Evolutionary conservation across 345 rosid species (phyloP).

Genomic region (Orychophragmus violaceus): DNA sequence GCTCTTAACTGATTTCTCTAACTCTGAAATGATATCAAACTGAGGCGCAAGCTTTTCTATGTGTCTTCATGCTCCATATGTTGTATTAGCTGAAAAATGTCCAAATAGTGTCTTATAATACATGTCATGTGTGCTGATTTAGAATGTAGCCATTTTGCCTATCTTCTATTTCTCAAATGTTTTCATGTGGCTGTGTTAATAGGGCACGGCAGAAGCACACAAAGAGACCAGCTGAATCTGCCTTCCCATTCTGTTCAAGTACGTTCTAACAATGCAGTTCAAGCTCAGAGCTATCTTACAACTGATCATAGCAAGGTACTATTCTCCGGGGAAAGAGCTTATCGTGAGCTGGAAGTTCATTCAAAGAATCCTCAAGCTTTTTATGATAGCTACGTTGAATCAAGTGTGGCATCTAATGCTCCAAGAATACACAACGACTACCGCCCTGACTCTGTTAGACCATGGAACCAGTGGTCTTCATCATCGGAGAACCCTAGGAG

Average conservation of each 20-base stretch:
- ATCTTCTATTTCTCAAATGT: conserved; percentile 11
- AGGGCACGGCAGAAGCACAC: conserved; percentile 47
- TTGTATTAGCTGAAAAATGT: neutral
- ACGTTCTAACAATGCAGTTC: conserved; percentile 41
- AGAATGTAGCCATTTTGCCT: neutral
- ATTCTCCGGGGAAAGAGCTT: conserved; percentile 37
- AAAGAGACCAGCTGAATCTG: conserved; percentile 31
- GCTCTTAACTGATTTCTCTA: neutral
- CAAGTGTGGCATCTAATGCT: conserved; percentile 37
- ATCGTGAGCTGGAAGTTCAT: conserved; percentile 33
- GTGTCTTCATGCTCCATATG: neutral
- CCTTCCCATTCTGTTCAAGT: conserved; percentile 46
- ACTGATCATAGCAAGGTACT: conserved; percentile 45
- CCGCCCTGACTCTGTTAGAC: conserved; percentile 42
- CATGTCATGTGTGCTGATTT: neutral
- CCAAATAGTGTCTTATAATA: neutral
- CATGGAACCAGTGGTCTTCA: conserved; percentile 43
- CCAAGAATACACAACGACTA: conserved; percentile 34
- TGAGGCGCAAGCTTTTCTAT: neutral
- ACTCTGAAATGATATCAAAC: neutral
- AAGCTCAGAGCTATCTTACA: conserved; percentile 34
- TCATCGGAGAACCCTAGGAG: conserved; percentile 45
- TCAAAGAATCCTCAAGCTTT: conserved; percentile 40
- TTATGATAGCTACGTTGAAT: conserved; percentile 36
- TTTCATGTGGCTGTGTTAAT: conserved; percentile 27